Conservation (phyloP, 345 rosid species). For the Lepidium africanum region DNA sequence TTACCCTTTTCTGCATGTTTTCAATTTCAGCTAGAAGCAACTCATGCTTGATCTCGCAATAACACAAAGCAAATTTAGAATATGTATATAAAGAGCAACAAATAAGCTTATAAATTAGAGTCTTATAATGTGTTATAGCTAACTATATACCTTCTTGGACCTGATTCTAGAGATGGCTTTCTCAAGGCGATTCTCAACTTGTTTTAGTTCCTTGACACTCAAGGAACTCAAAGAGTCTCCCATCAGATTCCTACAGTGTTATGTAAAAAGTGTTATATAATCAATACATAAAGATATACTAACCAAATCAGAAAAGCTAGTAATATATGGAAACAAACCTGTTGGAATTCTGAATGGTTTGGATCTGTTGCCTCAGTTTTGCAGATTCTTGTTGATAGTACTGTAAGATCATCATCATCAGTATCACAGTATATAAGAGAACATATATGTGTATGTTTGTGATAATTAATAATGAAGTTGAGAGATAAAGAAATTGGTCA, state of each 20-base stretch:
- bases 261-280: neutral
- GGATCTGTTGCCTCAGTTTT: constrained; percentile 89
- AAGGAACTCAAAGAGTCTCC: constrained; percentile 81
- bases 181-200: constrained; percentile 90
- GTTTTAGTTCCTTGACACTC: constrained; percentile 88
- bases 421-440: neutral
- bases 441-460: neutral
- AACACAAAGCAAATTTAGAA: constrained; percentile 1
- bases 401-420: constrained; percentile 29
- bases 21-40: constrained; percentile 91
- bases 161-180: constrained; percentile 88
- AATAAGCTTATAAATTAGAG: neutral
- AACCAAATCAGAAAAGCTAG: neutral
- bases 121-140: neutral
- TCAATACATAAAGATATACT: neutral
- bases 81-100: neutral
- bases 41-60: constrained; percentile 64
- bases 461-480: neutral
- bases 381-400: constrained; percentile 97
- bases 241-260: constrained; percentile 65
- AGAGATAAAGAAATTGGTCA: neutral
- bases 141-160: constrained; percentile 74
- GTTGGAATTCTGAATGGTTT: constrained; percentile 85
- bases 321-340: constrained; percentile 42
- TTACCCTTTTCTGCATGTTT: constrained; percentile 83